Evolutionary conservation across 805 yeast genomes (phyloP).

Genomic region (Huiozyma sinensis): DNA sequence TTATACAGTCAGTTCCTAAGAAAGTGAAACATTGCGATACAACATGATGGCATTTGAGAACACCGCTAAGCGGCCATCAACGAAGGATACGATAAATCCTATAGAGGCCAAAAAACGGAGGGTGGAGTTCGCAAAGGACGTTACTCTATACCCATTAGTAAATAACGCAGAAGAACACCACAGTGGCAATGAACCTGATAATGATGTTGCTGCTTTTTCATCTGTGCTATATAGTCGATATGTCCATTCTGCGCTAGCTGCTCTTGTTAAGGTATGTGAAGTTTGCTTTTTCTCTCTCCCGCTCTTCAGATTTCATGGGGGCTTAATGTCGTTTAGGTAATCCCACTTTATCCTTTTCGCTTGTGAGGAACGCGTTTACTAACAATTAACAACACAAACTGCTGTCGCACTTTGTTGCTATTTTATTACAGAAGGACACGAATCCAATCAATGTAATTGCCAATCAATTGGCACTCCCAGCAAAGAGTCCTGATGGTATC

Average conservation of each 20-base stretch:
- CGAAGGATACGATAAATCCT: conserved; percentile 7
- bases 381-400: conserved; percentile 4
- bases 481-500: conserved; percentile 42
- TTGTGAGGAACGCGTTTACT: conserved; percentile 5
- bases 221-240: conserved; percentile 32
- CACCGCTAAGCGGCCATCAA: conserved; percentile 14
- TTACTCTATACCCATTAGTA: conserved; percentile 9
- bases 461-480: conserved; percentile 45
- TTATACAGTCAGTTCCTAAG: no score
- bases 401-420: not conserved
- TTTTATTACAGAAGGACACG: conserved; percentile 33
- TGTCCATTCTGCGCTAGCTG: conserved; percentile 58
- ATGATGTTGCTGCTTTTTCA: conserved; percentile 21
- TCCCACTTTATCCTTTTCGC: conserved; percentile 2
- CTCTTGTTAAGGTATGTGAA: conserved; percentile 46
- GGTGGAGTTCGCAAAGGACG: conserved; percentile 24
- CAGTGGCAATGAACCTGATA: conserved; percentile 4
- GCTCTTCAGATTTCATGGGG: not conserved
- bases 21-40: no score
- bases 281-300: not conserved
- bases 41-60: conserved; percentile 27
- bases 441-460: conserved; percentile 50
- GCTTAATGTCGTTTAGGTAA: not conserved
- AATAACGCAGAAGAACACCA: not conserved
- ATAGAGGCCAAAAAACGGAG: conserved; percentile 22